Percentiles rank a stretch among this genome's conserved stretches.
Evolutionary conservation across 1,139 yeast species (phyloP).

Genomic region (Blastobotrys ciferrii): DNA sequence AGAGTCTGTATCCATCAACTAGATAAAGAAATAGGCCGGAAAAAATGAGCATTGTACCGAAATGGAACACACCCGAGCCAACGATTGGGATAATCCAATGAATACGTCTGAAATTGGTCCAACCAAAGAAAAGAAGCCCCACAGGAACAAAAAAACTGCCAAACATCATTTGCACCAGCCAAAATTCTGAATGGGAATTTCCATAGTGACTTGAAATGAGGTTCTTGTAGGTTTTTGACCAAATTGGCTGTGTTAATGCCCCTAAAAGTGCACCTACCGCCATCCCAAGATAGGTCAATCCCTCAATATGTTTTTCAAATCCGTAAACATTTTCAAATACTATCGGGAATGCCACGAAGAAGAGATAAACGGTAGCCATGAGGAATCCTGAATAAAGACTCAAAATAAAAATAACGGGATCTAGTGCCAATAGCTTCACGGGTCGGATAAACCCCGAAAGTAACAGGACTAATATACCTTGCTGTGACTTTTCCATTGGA

Average conservation of each 20-base stretch:
- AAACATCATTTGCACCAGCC: slow-evolving; percentile 48
- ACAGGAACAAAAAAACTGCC: slow-evolving; percentile 49
- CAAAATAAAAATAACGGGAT: slow-evolving; percentile 10
- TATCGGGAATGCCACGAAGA: slow-evolving; percentile 63
- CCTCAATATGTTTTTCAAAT: slow-evolving; percentile 33
- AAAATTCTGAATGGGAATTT: slow-evolving; percentile 43
- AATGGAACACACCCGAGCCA: slow-evolving; percentile 57
- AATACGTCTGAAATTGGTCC: slow-evolving; percentile 62
- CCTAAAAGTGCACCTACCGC: slow-evolving; percentile 12
- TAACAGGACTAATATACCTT: neutral
- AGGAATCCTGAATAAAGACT: slow-evolving; percentile 35
- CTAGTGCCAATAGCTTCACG: slow-evolving; percentile 7
- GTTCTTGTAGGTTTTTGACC: slow-evolving; percentile 20
- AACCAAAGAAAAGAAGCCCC: slow-evolving; percentile 63
- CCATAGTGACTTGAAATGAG: slow-evolving; percentile 27
- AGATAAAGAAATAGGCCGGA: slow-evolving; percentile 49
- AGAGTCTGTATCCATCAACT: slow-evolving; percentile 51
- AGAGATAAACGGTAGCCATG: slow-evolving; percentile 58
- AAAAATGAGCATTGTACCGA: slow-evolving; percentile 53
- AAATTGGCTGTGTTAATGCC: slow-evolving; percentile 21
- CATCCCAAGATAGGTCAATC: slow-evolving; percentile 34
- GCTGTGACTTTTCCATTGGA: slow-evolving; percentile 10
- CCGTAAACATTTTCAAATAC: slow-evolving; percentile 49
- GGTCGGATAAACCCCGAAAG: slow-evolving; percentile 11
- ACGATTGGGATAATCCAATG: slow-evolving; percentile 83